These are phyloP conservation scores for Pythium monospermum DNA, from an alignment of 352 stramenopile genomes.

Conservation along the genomic window DNA sequence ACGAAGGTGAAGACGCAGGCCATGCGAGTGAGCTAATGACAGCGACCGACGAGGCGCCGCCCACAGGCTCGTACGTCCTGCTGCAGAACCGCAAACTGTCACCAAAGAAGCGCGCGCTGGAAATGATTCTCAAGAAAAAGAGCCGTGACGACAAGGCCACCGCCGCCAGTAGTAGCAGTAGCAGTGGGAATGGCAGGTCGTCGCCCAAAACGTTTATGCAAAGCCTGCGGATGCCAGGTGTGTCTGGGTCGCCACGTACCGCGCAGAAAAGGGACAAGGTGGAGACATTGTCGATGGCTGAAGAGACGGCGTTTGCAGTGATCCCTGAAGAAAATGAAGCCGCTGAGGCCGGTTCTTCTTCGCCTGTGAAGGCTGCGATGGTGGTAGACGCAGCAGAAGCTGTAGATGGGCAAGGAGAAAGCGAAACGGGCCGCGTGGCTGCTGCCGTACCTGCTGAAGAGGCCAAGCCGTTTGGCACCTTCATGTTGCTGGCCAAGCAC, in stretches of 20 bases:
- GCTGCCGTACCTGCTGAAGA: constrained; percentile 5
- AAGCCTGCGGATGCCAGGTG: constrained; percentile 11
- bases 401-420: background rate
- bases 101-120: constrained; percentile 60
- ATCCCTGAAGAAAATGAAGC: constrained; percentile 14
- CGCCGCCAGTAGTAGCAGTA: too few relatives aligned
- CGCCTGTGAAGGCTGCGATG: constrained; percentile 3
- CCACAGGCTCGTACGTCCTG: constrained; percentile 46
- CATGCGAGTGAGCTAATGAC: too few relatives aligned
- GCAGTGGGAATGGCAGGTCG: too few relatives aligned
- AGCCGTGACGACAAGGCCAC: constrained; percentile 37
- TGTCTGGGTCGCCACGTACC: constrained; percentile 13
- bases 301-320: background rate
- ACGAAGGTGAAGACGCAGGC: too few relatives aligned
- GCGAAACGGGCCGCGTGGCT: background rate
- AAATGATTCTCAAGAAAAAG: constrained; percentile 65
- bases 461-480: constrained; percentile 24
- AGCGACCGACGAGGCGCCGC: constrained; percentile 10
- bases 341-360: constrained; percentile 2
- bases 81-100: constrained; percentile 65
- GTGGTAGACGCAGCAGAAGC: background rate
- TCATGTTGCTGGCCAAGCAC: constrained; percentile 41
- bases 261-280: background rate
- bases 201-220: constrained; percentile 6
- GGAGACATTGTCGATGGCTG: background rate